Evolutionary conservation across 371 early-diverging fungal genomes (phyloP).

Genomic region (Blakeslea trispora): DNA sequence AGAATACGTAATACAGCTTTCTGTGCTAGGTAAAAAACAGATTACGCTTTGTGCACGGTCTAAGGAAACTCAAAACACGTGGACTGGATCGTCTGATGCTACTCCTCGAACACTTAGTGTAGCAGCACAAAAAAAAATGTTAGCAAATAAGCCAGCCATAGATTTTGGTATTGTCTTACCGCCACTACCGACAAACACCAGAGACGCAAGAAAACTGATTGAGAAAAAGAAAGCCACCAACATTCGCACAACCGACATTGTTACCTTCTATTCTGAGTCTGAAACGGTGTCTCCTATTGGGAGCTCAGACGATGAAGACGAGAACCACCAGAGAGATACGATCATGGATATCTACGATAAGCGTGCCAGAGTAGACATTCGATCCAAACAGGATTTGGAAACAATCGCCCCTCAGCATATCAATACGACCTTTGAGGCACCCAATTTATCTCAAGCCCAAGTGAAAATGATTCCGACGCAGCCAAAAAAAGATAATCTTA

Average conservation of each 20-base stretch:
- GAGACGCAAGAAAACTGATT: neutral
- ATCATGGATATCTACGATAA: slow-evolving; percentile 48
- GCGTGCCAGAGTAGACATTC: slow-evolving; percentile 21
- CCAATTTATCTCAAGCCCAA: slow-evolving; percentile 19
- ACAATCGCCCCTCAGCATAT: slow-evolving; percentile 31
- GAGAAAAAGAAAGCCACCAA: slow-evolving; percentile 1
- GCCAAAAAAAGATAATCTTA: slow-evolving; percentile 17
- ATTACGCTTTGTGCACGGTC: slow-evolving; percentile 26
- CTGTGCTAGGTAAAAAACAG: slow-evolving; percentile 23
- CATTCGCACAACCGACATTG: slow-evolving; percentile 22
- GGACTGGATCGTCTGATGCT: slow-evolving; percentile 19
- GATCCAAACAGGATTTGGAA: slow-evolving; percentile 4
- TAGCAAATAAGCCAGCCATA: neutral
- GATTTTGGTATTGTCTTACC: neutral
- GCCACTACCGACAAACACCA: neutral
- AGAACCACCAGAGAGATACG: slow-evolving; percentile 28
- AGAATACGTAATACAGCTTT: slow-evolving; percentile 23
- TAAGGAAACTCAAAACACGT: slow-evolving; percentile 30
- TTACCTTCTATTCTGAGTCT: slow-evolving; percentile 23
- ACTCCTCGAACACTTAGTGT: slow-evolving; percentile 15
- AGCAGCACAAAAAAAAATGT: slow-evolving; percentile 20
- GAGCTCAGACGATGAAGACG: slow-evolving; percentile 29
- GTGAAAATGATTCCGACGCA: slow-evolving; percentile 3
- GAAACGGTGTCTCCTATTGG: slow-evolving; percentile 28
- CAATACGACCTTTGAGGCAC: slow-evolving; percentile 30